A percentile compares a stretch with the other conserved stretches of the same genome.
phyloP scores from a whole-genome alignment of 2,329 filamentous ascomycete genomes.

The Chrysoporthe puriensis region DNA sequence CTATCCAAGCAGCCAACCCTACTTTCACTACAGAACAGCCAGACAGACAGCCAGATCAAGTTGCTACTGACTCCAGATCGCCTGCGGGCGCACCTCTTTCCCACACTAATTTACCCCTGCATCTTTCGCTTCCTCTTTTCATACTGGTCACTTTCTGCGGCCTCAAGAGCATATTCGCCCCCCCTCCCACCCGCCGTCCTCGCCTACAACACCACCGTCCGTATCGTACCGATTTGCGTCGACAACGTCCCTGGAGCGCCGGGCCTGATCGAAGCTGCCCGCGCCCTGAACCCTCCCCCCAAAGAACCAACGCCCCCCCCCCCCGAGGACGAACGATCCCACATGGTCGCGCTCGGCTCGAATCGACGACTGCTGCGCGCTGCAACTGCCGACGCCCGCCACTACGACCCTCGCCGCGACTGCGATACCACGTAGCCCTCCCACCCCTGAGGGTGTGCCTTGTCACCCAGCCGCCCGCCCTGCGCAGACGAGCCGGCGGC shows the following conservation, averaged over 20 bases:
- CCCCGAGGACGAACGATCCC: constrained; percentile 6
- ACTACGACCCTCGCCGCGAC: constrained; percentile 4
- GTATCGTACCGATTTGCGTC: neutral
- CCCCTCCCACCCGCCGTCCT: neutral
- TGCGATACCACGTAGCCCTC: neutral
- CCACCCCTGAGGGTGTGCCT: constrained; percentile 25
- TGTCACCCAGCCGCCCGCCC: neutral
- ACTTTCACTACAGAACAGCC: too few species aligned
- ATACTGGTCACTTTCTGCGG: neutral
- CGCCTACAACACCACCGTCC: neutral
- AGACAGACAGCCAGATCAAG: neutral
- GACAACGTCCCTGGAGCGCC: neutral
- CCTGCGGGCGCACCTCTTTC: constrained; percentile 10
- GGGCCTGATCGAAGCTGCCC: too few species aligned
- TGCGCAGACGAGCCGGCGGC: neutral
- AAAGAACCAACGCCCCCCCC: neutral
- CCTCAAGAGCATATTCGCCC: neutral
- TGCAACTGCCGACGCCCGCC: constrained; percentile 21
- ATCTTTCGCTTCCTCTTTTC: constrained; percentile 14
- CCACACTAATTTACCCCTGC: constrained; percentile 20
- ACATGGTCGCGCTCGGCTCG: constrained; percentile 24
- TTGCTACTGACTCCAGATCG: constrained; percentile 2
- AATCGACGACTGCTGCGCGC: constrained; percentile 19
- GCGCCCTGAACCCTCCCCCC: neutral
- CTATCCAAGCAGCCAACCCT: too few species aligned